These are phyloP conservation scores for Rhododendron vialii DNA, from an alignment of 148 eudicot species.

Conservation along the genomic window DNA sequence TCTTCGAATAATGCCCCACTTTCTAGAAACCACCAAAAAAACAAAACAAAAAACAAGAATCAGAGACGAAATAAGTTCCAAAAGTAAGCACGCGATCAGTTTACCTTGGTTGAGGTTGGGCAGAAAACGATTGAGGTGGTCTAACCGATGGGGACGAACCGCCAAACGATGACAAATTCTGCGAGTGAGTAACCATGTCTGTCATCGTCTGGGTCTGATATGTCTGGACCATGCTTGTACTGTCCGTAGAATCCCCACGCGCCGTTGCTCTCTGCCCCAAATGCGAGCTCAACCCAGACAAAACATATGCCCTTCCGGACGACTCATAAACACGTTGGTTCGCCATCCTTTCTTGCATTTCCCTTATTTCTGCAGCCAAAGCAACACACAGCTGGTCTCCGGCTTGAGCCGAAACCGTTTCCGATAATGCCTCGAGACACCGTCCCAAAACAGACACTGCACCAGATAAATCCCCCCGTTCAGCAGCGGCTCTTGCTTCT, in stretches of 20 bases:
- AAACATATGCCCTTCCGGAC: conserved; percentile 17
- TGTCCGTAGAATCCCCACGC: conserved; percentile 13
- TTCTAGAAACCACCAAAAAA: background rate
- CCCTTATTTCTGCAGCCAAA: conserved; percentile 15
- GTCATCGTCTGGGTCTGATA: conserved; percentile 20
- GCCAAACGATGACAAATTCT: background rate
- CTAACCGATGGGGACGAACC: background rate
- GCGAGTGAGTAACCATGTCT: conserved; percentile 16
- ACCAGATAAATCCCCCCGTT: conserved; percentile 9
- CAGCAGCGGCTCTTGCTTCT: conserved; percentile 18
- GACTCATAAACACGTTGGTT: conserved; percentile 13
- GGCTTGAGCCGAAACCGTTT: conserved; percentile 12
- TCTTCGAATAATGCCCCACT: background rate
- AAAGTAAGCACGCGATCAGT: background rate
- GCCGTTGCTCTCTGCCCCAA: conserved; percentile 15
- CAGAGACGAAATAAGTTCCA: background rate
- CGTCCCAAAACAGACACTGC: conserved; percentile 8
- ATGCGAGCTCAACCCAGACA: conserved; percentile 20
- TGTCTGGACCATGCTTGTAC: conserved; percentile 6
- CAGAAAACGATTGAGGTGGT: conserved; percentile 9
- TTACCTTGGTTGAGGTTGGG: conserved; percentile 17
- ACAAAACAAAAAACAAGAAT: background rate
- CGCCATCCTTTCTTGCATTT: conserved; percentile 24
- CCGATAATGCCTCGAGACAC: background rate
- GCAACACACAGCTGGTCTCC: conserved; percentile 13